phyloP scores from a whole-genome alignment of 176 grass and related monocot species.

The Oryza glaberrima region DNA sequence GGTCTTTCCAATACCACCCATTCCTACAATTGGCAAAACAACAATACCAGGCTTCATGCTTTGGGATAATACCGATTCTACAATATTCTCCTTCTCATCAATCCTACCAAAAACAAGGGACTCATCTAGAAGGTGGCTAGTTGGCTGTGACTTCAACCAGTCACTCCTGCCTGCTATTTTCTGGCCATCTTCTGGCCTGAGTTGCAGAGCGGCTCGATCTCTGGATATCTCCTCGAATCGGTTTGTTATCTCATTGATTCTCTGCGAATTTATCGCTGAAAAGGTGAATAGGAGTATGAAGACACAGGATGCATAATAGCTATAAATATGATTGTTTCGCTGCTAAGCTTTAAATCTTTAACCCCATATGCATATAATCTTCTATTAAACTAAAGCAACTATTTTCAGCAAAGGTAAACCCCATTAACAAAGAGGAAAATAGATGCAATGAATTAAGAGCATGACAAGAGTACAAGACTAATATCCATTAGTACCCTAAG shows the following conservation, averaged over 20 bases:
- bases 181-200: conserved; percentile 39
- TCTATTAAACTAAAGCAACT: too few species aligned
- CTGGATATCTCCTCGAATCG: conserved; percentile 42
- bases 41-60: background rate
- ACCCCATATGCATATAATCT: too few species aligned
- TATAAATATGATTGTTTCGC: too few species aligned
- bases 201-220: conserved; percentile 27
- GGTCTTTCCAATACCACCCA: conserved; percentile 60
- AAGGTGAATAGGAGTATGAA: too few species aligned
- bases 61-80: conserved; percentile 6
- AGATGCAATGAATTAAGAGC: too few species aligned
- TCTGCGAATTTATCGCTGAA: background rate
- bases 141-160: background rate
- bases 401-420: too few species aligned
- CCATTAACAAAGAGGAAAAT: too few species aligned
- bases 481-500: too few species aligned
- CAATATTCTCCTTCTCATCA: conserved; percentile 29
- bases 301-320: too few species aligned
- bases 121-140: conserved; percentile 43
- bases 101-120: conserved; percentile 45
- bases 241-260: conserved; percentile 34
- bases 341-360: too few species aligned
- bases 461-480: too few species aligned
- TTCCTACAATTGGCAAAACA: conserved; percentile 53
- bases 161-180: background rate